phyloP scores from a whole-genome alignment of 352 stramenopile species.

The Pythium inflatum region DNA sequence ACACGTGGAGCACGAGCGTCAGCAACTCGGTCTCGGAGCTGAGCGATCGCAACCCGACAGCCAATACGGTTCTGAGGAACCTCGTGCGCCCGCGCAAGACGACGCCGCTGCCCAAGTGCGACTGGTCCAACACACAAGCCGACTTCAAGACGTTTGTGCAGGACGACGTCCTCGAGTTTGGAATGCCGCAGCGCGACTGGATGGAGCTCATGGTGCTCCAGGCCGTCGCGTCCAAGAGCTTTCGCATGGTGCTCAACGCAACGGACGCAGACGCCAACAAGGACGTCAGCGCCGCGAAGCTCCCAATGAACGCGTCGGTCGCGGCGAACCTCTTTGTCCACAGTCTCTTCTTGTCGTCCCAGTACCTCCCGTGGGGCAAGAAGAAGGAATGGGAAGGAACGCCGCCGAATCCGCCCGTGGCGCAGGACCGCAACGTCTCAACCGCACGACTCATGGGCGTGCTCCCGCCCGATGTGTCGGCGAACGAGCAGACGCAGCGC shows the following conservation, averaged over 20 bases:
- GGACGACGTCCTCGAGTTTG: constrained; percentile 14
- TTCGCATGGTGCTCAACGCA: constrained; percentile 19
- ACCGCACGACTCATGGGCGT: not conserved
- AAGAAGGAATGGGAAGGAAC: not conserved
- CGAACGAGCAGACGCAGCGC: constrained; percentile 4
- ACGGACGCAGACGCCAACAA: constrained; percentile 14
- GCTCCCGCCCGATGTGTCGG: not conserved
- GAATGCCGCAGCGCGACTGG: constrained; percentile 17
- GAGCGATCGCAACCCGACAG: not conserved
- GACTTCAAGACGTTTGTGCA: not conserved
- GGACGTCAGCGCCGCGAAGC: not conserved
- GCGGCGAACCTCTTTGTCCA: constrained; percentile 24
- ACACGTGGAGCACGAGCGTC: not conserved
- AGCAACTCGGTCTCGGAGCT: constrained; percentile 7
- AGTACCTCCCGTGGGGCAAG: constrained; percentile 3
- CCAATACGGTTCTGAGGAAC: constrained; percentile 25
- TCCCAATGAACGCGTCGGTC: constrained; percentile 19
- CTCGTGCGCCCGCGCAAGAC: constrained; percentile 9
- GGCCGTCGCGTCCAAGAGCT: not conserved
- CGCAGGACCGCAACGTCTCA: not conserved
- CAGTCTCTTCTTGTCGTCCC: not conserved
- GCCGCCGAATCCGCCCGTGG: no score
- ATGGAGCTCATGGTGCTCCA: constrained; percentile 9
- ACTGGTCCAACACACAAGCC: not conserved
- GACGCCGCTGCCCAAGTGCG: not conserved